Percentiles rank a stretch among this genome's conserved stretches.
These are phyloP conservation scores for Daedaleopsis nitida DNA, from an alignment of 768 basidiomycete genomes.

Conservation along the genomic window DNA sequence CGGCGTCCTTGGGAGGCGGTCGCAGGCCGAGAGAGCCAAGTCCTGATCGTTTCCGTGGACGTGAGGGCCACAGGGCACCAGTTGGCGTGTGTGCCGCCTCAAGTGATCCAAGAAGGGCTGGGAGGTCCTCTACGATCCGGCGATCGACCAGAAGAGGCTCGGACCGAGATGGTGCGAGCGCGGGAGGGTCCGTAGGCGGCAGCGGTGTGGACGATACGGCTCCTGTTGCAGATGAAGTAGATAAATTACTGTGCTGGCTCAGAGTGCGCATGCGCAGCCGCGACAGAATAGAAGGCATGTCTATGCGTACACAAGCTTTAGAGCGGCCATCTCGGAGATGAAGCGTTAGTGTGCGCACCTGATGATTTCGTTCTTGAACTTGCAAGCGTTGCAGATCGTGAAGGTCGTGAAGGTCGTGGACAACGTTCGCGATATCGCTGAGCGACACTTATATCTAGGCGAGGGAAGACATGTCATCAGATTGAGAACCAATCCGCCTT, in stretches of 20 bases:
- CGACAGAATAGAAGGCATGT: slow-evolving; percentile 30
- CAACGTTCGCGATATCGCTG: neutral
- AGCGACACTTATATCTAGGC: slow-evolving; percentile 2
- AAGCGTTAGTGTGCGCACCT: neutral
- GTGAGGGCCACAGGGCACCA: slow-evolving; percentile 21
- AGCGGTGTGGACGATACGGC: neutral
- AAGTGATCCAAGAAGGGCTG: slow-evolving; percentile 22
- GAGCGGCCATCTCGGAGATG: neutral
- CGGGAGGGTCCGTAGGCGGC: neutral
- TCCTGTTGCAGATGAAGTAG: neutral
- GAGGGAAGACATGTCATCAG: slow-evolving; percentile 12
- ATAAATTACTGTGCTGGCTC: slow-evolving; percentile 15
- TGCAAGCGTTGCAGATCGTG: neutral
- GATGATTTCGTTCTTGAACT: neutral
- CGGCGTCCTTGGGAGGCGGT: neutral
- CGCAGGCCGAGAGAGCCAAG: neutral
- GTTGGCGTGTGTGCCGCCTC: slow-evolving; percentile 2
- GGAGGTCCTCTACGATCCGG: slow-evolving; percentile 27
- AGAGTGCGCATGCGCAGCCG: slow-evolving; percentile 27
- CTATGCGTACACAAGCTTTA: neutral
- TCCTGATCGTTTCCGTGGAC: slow-evolving; percentile 15
- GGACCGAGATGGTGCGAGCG: slow-evolving; percentile 1
- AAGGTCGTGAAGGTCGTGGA: slow-evolving; percentile 6
- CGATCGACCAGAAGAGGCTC: slow-evolving; percentile 21
- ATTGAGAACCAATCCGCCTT: neutral